Conservation (phyloP, 352 stramenopile species). For the Phytophthora hybrid region DNA sequence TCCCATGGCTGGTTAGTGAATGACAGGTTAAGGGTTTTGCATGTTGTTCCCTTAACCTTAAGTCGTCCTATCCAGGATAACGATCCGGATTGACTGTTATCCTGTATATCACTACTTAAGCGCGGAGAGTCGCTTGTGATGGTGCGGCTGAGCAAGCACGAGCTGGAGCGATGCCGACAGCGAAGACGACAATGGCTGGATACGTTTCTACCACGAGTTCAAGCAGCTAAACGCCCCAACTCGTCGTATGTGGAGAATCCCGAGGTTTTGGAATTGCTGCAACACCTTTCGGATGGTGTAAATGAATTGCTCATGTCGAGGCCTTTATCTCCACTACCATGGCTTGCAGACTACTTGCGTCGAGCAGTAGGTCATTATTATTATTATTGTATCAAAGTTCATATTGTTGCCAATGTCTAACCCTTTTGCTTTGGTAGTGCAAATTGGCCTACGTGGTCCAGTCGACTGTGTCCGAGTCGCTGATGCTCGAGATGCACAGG, state of each 20-base stretch:
- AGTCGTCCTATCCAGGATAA: too few species aligned
- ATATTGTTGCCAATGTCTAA: background rate
- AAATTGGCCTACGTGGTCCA: slow-evolving; percentile 67
- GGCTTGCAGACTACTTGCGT: slow-evolving; percentile 69
- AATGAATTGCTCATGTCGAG: slow-evolving; percentile 57
- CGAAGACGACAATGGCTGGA: slow-evolving; percentile 40
- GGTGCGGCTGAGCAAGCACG: slow-evolving; percentile 23
- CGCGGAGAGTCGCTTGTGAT: background rate
- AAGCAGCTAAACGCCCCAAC: slow-evolving; percentile 49
- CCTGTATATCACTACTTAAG: too few species aligned
- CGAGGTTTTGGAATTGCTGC: slow-evolving; percentile 46
- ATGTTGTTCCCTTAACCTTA: too few species aligned
- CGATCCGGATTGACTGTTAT: too few species aligned
- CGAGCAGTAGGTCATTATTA: slow-evolving; percentile 42
- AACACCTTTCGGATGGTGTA: slow-evolving; percentile 62
- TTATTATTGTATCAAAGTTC: background rate
- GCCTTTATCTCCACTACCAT: slow-evolving; percentile 56
- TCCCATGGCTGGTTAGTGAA: slow-evolving; percentile 44
- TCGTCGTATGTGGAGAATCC: slow-evolving; percentile 41
- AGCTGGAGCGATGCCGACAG: slow-evolving; percentile 27
- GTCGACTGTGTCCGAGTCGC: slow-evolving; percentile 43
- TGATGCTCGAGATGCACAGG: slow-evolving; percentile 76
- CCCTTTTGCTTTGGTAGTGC: slow-evolving; percentile 42
- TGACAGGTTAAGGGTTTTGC: too few species aligned
- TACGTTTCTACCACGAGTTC: slow-evolving; percentile 39